Percentiles rank a stretch among this genome's conserved stretches.
Evolutionary conservation across 1,284 basidiomycete genomes (phyloP).

Genomic region (Xanthoconium separans): DNA sequence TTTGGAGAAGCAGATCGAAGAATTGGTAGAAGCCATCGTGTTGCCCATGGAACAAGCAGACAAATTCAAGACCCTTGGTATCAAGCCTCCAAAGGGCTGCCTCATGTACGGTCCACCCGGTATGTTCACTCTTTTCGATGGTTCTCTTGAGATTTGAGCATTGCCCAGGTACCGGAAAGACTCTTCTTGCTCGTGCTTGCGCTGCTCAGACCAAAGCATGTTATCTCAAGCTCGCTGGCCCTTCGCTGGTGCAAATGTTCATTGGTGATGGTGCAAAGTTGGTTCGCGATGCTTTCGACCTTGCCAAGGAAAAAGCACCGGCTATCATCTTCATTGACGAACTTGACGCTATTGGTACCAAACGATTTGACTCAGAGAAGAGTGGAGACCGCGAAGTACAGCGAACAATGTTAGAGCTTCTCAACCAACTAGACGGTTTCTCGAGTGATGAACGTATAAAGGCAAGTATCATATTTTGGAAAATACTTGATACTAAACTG

Average conservation of each 20-base stretch:
- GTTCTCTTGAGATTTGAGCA: conserved; percentile 1
- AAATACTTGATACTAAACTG: too few species aligned
- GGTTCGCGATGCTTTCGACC: conserved; percentile 96
- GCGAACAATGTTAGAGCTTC: conserved; percentile 98
- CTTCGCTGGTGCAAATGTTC: conserved; percentile 98
- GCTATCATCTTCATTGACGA: conserved; percentile 99
- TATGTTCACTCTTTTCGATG: conserved; percentile 19
- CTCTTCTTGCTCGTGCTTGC: conserved; percentile 94
- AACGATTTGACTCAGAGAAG: conserved; percentile 95
- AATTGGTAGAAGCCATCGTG: conserved; percentile 94
- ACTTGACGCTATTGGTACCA: conserved; percentile 95
- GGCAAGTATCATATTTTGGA: too few species aligned
- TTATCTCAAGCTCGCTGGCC: too few species aligned
- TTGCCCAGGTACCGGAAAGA: conserved; percentile 84
- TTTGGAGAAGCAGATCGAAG: conserved; percentile 99
- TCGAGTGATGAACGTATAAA: conserved; percentile 97
- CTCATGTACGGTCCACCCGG: conserved; percentile 96
- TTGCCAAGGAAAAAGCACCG: conserved; percentile 96
- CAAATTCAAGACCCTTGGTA: conserved; percentile 95
- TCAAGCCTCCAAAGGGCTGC: conserved; percentile 97
- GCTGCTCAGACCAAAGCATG: conserved; percentile 98
- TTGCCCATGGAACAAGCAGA: conserved; percentile 93
- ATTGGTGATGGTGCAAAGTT: conserved; percentile 98
- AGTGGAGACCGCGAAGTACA: conserved; percentile 99
- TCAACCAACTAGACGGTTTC: conserved; percentile 98